Percentiles rank a stretch among this genome's conserved stretches.
Conservation (phyloP, 345 rosid genomes). For the Murraya koenigii region DNA sequence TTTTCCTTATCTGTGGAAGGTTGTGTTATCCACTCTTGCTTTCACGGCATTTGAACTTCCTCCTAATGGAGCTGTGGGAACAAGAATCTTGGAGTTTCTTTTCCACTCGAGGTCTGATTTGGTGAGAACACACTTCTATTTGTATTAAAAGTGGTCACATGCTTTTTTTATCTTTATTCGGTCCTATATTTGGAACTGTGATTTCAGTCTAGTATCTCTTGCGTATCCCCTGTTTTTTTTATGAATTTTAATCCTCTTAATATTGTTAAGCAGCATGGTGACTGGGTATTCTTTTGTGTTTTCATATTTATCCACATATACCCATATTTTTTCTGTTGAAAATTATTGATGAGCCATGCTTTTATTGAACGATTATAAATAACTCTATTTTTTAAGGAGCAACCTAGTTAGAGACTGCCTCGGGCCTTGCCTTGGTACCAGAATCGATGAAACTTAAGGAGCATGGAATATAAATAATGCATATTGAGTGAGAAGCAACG, state of each 20-base stretch:
- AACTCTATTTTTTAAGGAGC: too few relatives aligned
- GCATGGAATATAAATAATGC: too few relatives aligned
- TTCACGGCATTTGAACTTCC: slow-evolving; percentile 99
- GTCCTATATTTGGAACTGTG: neutral
- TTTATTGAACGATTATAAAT: too few relatives aligned
- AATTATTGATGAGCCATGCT: neutral
- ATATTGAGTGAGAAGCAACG: neutral
- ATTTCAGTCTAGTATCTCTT: neutral
- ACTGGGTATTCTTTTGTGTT: neutral
- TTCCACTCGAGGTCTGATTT: slow-evolving; percentile 89
- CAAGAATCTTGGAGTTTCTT: slow-evolving; percentile 80
- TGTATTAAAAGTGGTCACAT: neutral
- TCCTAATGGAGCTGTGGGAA: slow-evolving; percentile 93
- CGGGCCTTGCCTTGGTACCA: too few relatives aligned
- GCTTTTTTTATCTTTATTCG: neutral
- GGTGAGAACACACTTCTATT: slow-evolving; percentile 41
- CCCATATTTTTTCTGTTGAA: neutral
- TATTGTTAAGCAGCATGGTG: neutral
- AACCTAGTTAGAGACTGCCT: too few relatives aligned
- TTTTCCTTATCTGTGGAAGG: slow-evolving; percentile 49
- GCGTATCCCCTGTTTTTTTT: neutral
- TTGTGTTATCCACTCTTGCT: slow-evolving; percentile 83
- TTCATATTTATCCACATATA: too few relatives aligned
- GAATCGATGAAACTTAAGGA: too few relatives aligned
- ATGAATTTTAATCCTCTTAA: too few relatives aligned